phyloP scores from a whole-genome alignment of 345 rosid species.

The Eucalyptus cloeziana region DNA sequence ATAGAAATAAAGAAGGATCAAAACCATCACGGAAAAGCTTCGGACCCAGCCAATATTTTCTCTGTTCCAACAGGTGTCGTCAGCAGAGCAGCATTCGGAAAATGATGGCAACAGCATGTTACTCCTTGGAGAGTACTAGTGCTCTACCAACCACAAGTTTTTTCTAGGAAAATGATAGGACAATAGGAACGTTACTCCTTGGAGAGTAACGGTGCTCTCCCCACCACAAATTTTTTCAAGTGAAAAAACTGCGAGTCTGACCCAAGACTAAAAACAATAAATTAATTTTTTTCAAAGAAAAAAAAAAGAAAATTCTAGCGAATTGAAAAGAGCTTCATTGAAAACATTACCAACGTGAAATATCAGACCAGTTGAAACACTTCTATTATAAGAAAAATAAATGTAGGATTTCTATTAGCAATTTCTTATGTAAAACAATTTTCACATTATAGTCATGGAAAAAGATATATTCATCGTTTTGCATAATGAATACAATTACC shows the following conservation, averaged over 20 bases:
- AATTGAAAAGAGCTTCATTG: background rate
- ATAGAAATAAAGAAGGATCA: too few relatives aligned
- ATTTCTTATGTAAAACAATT: background rate
- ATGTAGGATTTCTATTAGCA: background rate
- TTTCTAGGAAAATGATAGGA: background rate
- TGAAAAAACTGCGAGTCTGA: background rate
- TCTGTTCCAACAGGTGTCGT: background rate
- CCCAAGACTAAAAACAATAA: background rate
- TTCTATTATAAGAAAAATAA: too few relatives aligned
- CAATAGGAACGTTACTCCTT: background rate
- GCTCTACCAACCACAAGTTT: background rate
- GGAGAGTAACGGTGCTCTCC: background rate
- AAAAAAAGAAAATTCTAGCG: background rate
- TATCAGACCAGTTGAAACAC: background rate
- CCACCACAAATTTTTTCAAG: background rate
- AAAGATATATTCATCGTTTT: background rate
- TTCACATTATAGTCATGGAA: background rate
- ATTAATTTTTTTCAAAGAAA: accelerated
- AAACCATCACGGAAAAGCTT: background rate
- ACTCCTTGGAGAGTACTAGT: background rate
- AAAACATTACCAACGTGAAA: background rate
- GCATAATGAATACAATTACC: background rate
- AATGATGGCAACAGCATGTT: too few relatives aligned
- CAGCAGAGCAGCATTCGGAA: background rate
- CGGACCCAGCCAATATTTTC: too few relatives aligned